phyloP scores from a whole-genome alignment of 192 early-diverging fungal species.

The Umbelopsis isabellina region DNA sequence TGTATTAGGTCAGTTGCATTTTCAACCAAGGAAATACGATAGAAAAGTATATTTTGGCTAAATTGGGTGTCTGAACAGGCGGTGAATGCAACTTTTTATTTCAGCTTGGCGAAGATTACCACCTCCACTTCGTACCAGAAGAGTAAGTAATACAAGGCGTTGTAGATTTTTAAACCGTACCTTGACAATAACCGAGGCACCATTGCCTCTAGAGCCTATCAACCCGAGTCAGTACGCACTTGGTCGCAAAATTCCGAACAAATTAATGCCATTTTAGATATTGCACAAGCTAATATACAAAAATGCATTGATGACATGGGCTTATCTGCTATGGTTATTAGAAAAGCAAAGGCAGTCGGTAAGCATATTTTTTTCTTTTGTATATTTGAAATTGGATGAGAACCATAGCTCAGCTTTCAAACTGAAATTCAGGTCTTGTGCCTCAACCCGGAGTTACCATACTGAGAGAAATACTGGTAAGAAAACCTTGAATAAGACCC shows the following conservation, averaged over 20 bases:
- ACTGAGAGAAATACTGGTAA: conserved; percentile 73
- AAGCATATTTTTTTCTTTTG: conserved; percentile 8
- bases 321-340: conserved; percentile 64
- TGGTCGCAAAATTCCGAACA: conserved; percentile 53
- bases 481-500: background rate
- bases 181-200: background rate
- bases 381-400: too few relatives aligned
- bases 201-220: conserved; percentile 37
- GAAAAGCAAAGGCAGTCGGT: conserved; percentile 83
- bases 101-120: conserved; percentile 61
- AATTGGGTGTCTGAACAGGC: conserved; percentile 32
- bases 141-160: conserved; percentile 37
- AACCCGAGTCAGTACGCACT: conserved; percentile 45
- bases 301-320: conserved; percentile 69
- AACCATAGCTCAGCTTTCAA: too few relatives aligned
- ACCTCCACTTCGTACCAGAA: conserved; percentile 70
- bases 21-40: background rate
- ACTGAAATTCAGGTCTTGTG: conserved; percentile 47
- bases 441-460: conserved; percentile 54
- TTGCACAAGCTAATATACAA: conserved; percentile 69
- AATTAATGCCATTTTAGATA: conserved; percentile 71
- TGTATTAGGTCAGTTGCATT: conserved; percentile 59
- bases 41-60: background rate
- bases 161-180: background rate
- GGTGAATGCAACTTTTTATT: conserved; percentile 95